Evolutionary conservation across 371 early-diverging fungal genomes (phyloP).

Genomic region (Mucor sp.): DNA sequence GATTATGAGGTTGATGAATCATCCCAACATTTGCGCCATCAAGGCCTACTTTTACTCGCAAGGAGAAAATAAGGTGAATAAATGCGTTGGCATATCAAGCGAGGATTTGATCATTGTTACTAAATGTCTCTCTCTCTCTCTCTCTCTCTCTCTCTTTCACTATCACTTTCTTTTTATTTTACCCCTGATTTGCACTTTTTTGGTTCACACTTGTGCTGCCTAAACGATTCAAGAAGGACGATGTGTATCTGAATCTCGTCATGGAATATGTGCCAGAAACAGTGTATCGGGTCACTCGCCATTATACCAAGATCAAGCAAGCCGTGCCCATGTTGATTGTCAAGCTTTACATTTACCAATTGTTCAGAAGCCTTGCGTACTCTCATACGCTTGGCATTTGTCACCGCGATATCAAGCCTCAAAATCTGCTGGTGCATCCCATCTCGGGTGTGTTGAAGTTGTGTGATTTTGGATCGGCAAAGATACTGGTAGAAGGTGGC

Average conservation of each 20-base stretch:
- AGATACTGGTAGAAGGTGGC: conserved; percentile 86
- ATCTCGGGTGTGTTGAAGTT: conserved; percentile 88
- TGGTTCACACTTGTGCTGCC: conserved; percentile 7
- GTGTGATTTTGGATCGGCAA: conserved; percentile 98
- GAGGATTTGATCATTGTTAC: not conserved
- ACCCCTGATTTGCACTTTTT: not conserved
- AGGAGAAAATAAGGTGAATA: conserved; percentile 44
- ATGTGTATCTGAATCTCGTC: conserved; percentile 80
- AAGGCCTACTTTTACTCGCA: conserved; percentile 78
- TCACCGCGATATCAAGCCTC: conserved; percentile 98
- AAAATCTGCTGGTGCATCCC: conserved; percentile 95
- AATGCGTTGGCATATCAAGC: not conserved
- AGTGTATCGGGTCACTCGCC: conserved; percentile 76
- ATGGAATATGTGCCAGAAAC: conserved; percentile 87
- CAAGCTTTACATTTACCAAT: conserved; percentile 95
- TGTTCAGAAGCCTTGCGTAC: conserved; percentile 94
- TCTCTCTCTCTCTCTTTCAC: not conserved
- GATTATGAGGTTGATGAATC: conserved; percentile 78
- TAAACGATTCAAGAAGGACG: conserved; percentile 54
- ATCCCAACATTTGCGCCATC: conserved; percentile 78
- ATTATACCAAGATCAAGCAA: conserved; percentile 82
- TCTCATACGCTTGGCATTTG: conserved; percentile 93
- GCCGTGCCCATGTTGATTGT: conserved; percentile 88
- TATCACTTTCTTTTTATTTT: no score
- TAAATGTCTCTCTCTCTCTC: not conserved